Evolutionary conservation across 2,329 filamentous ascomycete species (phyloP), one percentile per base, ranked within the genome.

Genomic region (Colletotrichum siamense): DNA sequence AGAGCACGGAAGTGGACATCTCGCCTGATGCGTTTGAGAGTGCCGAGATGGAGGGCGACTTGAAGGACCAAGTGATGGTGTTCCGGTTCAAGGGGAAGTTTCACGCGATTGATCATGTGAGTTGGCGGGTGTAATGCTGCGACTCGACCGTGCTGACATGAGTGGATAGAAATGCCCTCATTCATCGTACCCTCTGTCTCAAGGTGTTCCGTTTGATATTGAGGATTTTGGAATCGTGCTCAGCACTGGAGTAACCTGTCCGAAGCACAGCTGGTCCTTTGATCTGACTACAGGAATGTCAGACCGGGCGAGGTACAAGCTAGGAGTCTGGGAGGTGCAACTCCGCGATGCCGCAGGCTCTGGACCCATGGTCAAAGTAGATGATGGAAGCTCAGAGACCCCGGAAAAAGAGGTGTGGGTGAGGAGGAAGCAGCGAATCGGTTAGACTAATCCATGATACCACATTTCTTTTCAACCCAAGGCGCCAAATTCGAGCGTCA

Each of bases 241-340:
- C 8, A 93, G 91, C 71, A 88, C 91, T 0, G 93, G 92, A 0
- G 84, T 95, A 5, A 89, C 88, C 0, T 95, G 93, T 81, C 92
- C 93, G 0, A 94, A 94, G 77, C 93, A 95, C 77, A 91, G 87
- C 6, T 95, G 93, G 93, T 93, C 92, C 0, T 95, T 95, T 82
- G 93, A 95, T 80, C 79, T 95, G 4, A 90, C 91, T 69, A 91
- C 92, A 0, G 93, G 93, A 0, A 86, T 86, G 79, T 88, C 88
- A 1, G 93, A 95, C 81, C 88, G 92, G 0, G 92, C 89, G 1
- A 90, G 84, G 62, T 95, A 95, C 80, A 89, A 85, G 75, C 84
- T 95, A 12, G 88, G 88, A 26, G 83, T 93, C 0, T 94, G 92
- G 92, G 92, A 94, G 78, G 88, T 93, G 0, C 87, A 94, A 76